Conservation (phyloP, 495 filamentous ascomycete species). For the Copromyces sp. region DNA sequence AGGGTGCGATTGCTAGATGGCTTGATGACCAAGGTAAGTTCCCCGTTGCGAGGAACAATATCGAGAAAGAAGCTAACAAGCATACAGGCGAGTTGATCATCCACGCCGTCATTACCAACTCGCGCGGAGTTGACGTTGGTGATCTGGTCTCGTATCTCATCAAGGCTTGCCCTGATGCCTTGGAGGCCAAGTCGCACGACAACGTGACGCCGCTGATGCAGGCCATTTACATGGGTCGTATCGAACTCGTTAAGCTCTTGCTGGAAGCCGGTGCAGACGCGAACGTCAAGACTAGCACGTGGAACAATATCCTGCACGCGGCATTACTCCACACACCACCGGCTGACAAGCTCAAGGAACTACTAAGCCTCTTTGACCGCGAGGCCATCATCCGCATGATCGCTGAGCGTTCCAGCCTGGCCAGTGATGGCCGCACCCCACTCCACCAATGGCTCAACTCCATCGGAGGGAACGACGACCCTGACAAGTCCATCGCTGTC, state of each 20-base stretch:
- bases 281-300: conserved; percentile 37
- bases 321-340: conserved; percentile 28
- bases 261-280: conserved; percentile 58
- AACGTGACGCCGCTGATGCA: conserved; percentile 53
- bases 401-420: conserved; percentile 27
- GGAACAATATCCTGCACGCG: conserved; percentile 52
- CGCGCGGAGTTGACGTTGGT: conserved; percentile 25
- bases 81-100: conserved; percentile 48
- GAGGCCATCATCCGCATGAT: conserved; percentile 31
- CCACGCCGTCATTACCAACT: conserved; percentile 51
- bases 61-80: conserved; percentile 13
- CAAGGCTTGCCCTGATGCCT: conserved; percentile 41
- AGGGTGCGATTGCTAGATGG: conserved; percentile 51
- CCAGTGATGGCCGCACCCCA: conserved; percentile 26
- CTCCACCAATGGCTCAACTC: conserved; percentile 27
- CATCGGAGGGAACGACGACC: conserved; percentile 1
- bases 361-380: conserved; percentile 46
- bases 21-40: conserved; percentile 41
- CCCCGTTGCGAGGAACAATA: conserved; percentile 2
- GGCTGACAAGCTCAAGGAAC: conserved; percentile 21
- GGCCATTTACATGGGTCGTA: conserved; percentile 42
- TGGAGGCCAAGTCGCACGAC: conserved; percentile 45
- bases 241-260: conserved; percentile 46
- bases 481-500: conserved; percentile 14
- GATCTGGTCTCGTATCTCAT: conserved; percentile 53